Evolutionary conservation across 495 filamentous ascomycete genomes (phyloP).

Genomic region (Pyrenula massariospora): DNA sequence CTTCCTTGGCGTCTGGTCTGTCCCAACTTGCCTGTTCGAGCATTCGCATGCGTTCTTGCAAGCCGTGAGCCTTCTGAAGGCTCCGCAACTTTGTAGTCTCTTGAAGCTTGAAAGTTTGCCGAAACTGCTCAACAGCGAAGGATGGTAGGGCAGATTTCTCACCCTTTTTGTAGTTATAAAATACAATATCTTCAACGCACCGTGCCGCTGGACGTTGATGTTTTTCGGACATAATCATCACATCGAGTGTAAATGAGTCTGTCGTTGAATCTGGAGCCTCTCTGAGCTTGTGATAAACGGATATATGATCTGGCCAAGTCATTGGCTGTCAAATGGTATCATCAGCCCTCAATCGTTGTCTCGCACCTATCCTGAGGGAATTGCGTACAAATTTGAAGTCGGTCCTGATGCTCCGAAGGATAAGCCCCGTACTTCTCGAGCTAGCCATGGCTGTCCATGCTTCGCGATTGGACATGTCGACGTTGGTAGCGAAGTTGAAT

Average conservation of each 20-base stretch:
- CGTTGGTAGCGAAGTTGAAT: constrained; percentile 56
- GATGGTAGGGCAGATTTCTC: constrained; percentile 42
- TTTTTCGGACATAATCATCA: constrained; percentile 65
- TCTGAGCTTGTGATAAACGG: constrained; percentile 76
- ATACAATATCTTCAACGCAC: constrained; percentile 70
- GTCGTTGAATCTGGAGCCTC: constrained; percentile 29
- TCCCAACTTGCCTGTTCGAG: constrained; percentile 73
- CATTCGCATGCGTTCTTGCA: constrained; percentile 41
- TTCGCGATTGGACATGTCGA: constrained; percentile 51
- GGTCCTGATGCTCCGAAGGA: constrained; percentile 66
- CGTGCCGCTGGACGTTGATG: constrained; percentile 67
- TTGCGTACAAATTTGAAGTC: constrained; percentile 83
- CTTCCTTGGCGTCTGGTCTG: constrained; percentile 55
- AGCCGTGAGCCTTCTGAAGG: constrained; percentile 35
- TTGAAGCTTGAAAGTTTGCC: constrained; percentile 54
- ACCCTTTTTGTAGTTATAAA: constrained; percentile 66
- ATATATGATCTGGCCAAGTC: constrained; percentile 75
- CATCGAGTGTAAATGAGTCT: constrained; percentile 45
- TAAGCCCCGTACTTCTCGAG: constrained; percentile 57
- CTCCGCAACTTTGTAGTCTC: constrained; percentile 40
- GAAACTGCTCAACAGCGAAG: constrained; percentile 59
- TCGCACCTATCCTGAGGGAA: neutral
- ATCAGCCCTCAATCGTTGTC: neutral
- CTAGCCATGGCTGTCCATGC: constrained; percentile 64
- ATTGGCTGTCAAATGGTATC: constrained; percentile 50